These are phyloP conservation scores for Ceratobasidium sp. DNA, from an alignment of 1,284 basidiomycete species.

Conservation along the genomic window DNA sequence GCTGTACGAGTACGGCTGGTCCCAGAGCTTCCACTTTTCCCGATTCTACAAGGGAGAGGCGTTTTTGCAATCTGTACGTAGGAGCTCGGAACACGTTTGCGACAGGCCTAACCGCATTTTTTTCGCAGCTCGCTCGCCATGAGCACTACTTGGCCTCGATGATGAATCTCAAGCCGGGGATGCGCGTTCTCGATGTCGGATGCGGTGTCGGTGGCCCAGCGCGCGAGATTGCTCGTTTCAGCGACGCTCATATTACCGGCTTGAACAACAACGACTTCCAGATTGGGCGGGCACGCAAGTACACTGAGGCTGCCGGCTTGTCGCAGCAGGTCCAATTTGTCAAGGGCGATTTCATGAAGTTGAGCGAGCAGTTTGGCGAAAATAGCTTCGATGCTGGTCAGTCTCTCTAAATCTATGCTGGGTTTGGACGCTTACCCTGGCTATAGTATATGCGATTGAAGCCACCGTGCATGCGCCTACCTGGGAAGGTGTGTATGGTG, in stretches of 20 bases:
- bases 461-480: conserved; percentile 96
- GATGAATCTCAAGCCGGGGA: conserved; percentile 83
- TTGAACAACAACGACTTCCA: conserved; percentile 99
- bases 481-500: conserved; percentile 94
- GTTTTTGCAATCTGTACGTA: conserved; percentile 67
- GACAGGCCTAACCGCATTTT: not conserved
- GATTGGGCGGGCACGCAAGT: conserved; percentile 81
- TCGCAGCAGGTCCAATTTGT: conserved; percentile 80
- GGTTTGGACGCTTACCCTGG: conserved; percentile 30
- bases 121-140: conserved; percentile 83
- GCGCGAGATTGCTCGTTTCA: conserved; percentile 91
- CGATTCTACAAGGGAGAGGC: conserved; percentile 97
- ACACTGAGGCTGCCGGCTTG: conserved; percentile 82
- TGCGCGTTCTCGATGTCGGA: conserved; percentile 97
- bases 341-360: conserved; percentile 97
- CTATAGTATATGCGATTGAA: conserved; percentile 91
- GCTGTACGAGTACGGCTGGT: conserved; percentile 97
- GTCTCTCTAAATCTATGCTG: conserved; percentile 44
- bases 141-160: conserved; percentile 96
- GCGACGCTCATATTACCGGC: conserved; percentile 86
- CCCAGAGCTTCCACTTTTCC: conserved; percentile 95
- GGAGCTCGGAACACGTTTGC: not conserved
- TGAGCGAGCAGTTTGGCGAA: conserved; percentile 90
- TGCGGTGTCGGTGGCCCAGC: conserved; percentile 98
- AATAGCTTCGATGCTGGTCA: conserved; percentile 92